These are phyloP conservation scores for Dactylis glomerata DNA, from an alignment of 176 grass and related monocot genomes.

Conservation along the genomic window DNA sequence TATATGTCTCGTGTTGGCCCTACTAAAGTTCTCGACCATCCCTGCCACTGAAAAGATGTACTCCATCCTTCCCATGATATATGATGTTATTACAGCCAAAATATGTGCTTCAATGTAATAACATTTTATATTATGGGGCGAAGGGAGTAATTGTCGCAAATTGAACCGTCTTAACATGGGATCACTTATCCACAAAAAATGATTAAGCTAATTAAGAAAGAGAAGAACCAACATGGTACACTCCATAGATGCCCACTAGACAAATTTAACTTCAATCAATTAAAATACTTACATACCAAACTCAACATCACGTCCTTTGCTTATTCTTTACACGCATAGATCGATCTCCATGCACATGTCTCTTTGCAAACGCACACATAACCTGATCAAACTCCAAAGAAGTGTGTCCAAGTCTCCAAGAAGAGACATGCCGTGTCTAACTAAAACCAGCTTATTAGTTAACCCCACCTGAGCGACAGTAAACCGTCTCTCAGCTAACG, in stretches of 20 bases:
- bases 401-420: neutral
- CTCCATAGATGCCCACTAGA: neutral
- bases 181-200: too few relatives aligned
- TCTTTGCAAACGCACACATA: neutral
- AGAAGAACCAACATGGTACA: neutral
- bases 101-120: too few relatives aligned
- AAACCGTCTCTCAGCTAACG: slow-evolving; percentile 21
- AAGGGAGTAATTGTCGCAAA: too few relatives aligned
- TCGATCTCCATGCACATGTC: neutral
- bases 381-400: neutral
- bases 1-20: too few relatives aligned
- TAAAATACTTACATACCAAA: neutral
- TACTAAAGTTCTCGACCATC: too few relatives aligned
- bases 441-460: neutral
- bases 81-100: too few relatives aligned
- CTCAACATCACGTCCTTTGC: neutral
- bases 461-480: neutral
- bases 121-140: too few relatives aligned
- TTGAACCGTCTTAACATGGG: too few relatives aligned
- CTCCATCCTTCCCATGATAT: too few relatives aligned
- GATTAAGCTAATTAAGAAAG: neutral
- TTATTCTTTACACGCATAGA: neutral
- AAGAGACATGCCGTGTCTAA: neutral
- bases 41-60: too few relatives aligned
- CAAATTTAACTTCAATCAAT: neutral